phyloP scores from a whole-genome alignment of 1,284 basidiomycete species.

The Pascua sp. region DNA sequence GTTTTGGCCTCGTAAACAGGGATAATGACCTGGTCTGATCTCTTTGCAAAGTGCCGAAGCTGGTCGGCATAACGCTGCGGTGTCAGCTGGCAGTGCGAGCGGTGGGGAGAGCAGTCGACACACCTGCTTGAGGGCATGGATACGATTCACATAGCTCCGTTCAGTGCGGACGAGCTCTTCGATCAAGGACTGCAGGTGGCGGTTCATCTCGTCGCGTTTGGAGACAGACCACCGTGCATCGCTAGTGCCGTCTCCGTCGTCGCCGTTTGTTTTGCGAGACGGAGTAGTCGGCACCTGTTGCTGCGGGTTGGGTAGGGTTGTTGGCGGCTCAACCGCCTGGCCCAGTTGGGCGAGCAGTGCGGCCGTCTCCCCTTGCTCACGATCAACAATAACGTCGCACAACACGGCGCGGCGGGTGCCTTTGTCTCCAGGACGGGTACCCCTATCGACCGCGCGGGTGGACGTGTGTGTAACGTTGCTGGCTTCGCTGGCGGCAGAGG shows the following conservation, averaged over 20 bases:
- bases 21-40: slow-evolving; percentile 79
- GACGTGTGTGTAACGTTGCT: background rate
- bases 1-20: slow-evolving; percentile 85
- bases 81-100: slow-evolving; percentile 1
- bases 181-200: slow-evolving; percentile 28
- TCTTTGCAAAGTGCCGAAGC: slow-evolving; percentile 75
- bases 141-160: slow-evolving; percentile 41
- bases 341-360: slow-evolving; percentile 40
- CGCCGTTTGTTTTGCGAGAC: slow-evolving; percentile 18
- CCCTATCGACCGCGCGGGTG: slow-evolving; percentile 2
- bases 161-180: slow-evolving; percentile 48
- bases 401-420: slow-evolving; percentile 40
- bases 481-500: no score
- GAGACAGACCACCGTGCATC: slow-evolving; percentile 20
- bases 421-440: slow-evolving; percentile 23
- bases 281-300: slow-evolving; percentile 14
- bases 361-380: slow-evolving; percentile 35
- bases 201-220: slow-evolving; percentile 35
- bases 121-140: slow-evolving; percentile 43
- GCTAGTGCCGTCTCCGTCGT: background rate
- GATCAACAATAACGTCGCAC: slow-evolving; percentile 44
- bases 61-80: slow-evolving; percentile 78
- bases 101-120: slow-evolving; percentile 2
- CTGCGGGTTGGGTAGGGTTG: slow-evolving; percentile 24
- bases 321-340: slow-evolving; percentile 29